Evolutionary conservation across 2,329 filamentous ascomycete genomes (phyloP).

Genomic region (Coniochaeta hoffmannii): DNA sequence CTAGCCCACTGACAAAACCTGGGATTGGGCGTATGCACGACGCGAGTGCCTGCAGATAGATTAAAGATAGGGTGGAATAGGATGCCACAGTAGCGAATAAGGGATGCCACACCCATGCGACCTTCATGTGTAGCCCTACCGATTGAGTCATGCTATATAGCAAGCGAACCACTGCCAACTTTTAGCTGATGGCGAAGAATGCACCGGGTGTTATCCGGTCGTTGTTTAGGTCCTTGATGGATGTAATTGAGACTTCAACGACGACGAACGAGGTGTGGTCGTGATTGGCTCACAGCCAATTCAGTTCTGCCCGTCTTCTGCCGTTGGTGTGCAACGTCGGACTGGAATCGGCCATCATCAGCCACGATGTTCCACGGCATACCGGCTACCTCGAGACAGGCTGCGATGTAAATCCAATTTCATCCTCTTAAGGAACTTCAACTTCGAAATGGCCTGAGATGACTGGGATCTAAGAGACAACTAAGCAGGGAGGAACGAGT

Average conservation of each 20-base stretch:
- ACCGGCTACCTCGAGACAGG: neutral
- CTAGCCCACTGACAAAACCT: neutral
- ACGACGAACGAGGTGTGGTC: neutral
- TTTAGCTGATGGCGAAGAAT: neutral
- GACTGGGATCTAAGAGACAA: no score
- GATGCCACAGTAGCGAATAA: neutral
- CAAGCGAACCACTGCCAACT: neutral
- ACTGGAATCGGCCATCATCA: neutral
- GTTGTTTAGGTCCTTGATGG: neutral
- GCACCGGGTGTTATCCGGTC: neutral
- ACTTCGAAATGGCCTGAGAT: no score
- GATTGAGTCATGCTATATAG: neutral
- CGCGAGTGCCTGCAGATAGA: neutral
- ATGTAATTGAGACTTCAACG: neutral
- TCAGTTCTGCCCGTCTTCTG: neutral
- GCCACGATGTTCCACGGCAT: neutral
- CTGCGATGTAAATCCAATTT: no score
- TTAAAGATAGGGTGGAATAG: conserved; percentile 1
- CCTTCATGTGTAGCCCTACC: neutral
- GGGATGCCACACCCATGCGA: neutral
- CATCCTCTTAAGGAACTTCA: no score
- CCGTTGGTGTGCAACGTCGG: neutral
- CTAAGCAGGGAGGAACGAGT: no score
- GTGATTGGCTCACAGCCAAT: neutral
- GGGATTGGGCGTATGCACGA: neutral